These are phyloP conservation scores for Chloranthus sessilifolius DNA, from an alignment of 164 flowering plant species.

Conservation along the genomic window DNA sequence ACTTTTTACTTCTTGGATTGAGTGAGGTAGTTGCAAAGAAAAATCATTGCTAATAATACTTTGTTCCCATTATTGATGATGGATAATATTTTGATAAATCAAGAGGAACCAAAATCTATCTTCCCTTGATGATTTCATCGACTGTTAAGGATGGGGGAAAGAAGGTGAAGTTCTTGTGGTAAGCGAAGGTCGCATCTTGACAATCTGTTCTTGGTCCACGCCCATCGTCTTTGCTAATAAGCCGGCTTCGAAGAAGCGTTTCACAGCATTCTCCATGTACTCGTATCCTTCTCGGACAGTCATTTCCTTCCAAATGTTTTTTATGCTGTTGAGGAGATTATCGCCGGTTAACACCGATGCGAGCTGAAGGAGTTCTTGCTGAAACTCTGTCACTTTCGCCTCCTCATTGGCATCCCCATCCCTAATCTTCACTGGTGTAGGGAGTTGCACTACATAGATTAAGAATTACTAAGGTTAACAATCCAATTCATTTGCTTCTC, in stretches of 20 bases:
- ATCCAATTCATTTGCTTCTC: too few species aligned
- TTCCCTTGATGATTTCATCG: too few species aligned
- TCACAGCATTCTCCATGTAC: slow-evolving; percentile 68
- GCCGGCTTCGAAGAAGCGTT: slow-evolving; percentile 62
- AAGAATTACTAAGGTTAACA: too few species aligned
- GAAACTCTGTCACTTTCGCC: slow-evolving; percentile 66
- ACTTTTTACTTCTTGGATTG: too few species aligned
- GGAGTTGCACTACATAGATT: slow-evolving; percentile 62
- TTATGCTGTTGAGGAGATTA: slow-evolving; percentile 35
- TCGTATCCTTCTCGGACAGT: slow-evolving; percentile 55
- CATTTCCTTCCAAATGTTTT: slow-evolving; percentile 48
- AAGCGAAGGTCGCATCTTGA: slow-evolving; percentile 73
- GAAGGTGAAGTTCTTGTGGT: slow-evolving; percentile 45
- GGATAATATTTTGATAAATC: too few species aligned
- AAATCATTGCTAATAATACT: too few species aligned
- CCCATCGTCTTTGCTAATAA: slow-evolving; percentile 61
- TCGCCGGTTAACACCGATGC: slow-evolving; percentile 83
- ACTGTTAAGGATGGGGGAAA: slow-evolving; percentile 6
- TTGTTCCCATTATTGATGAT: not conserved
- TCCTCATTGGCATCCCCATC: slow-evolving; percentile 51
- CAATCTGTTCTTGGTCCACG: slow-evolving; percentile 56
- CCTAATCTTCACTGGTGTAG: slow-evolving; percentile 59
- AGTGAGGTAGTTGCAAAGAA: too few species aligned
- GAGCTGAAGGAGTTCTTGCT: slow-evolving; percentile 69
- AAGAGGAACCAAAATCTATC: too few species aligned